Base-by-base conservation (phyloP, 129 eudicot genomes). In the Erigeron canadensis region DNA sequence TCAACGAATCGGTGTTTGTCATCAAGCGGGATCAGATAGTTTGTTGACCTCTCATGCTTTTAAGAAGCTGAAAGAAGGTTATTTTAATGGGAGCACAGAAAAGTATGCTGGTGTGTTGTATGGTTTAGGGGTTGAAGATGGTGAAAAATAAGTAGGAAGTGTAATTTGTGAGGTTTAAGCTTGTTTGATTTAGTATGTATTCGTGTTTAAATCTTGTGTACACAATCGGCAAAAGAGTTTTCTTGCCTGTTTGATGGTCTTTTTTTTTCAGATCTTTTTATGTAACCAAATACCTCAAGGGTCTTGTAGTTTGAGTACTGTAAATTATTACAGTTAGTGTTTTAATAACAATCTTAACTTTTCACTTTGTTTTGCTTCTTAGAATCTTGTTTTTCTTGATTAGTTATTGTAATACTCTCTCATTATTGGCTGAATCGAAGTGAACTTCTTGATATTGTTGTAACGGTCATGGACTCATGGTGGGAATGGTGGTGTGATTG, bases 1-100 rank as follows among this genome's bases (percentile, higher is more conserved):
- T 39, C 74, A 87, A 77, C 77, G 93, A 71, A 62, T 84, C 64
- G 93, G 93, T 15, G 76, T 84, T 53, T 81, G 88, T 22, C 92
- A 86, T 73, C 92, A 86, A 45, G 92, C 92, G 8, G 92, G 92
- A 59, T 86, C 92, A 5, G 92, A 86, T 79, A 86, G 92, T 62
- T 76, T 86, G 80, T 86, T 86, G 46, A 86, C 93, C 15, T 76
- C 81, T 43, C 80, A 75, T 58, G 75, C 93, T 18, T 87, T 81
- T 69, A 81, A 81, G 82, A 87, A 84, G 80, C 69, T 87, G 87
- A 87, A 87, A 75, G 93, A 87, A 9, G 63, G 75, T 46, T 87
- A 79, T 75, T 87, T 87, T 61, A 81, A 70, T 61, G 86, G 85
- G 48, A 79, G 75, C 41, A 82, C 89, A 0, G 87, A 84, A 73